These are phyloP conservation scores for Periconia sp. DNA, from an alignment of 2,329 filamentous ascomycete genomes.

Conservation along the genomic window DNA sequence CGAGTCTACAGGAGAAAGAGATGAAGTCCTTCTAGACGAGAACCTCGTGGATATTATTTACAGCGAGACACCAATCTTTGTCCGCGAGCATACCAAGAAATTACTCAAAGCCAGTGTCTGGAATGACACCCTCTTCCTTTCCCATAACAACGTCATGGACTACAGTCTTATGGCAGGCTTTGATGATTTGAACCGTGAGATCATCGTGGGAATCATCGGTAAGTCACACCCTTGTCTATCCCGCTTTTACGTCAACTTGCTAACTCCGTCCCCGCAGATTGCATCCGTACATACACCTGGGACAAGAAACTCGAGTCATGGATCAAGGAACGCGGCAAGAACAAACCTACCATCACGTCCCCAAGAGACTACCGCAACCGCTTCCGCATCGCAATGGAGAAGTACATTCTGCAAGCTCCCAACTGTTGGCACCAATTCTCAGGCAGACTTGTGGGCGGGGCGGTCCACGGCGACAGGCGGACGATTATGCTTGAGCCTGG, in stretches of 20 bases:
- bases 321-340: conserved; percentile 96
- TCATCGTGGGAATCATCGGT: conserved; percentile 91
- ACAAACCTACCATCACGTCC: conserved; percentile 91
- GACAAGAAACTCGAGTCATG: conserved; percentile 99
- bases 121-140: conserved; percentile 96
- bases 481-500: conserved; percentile 14
- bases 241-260: background rate
- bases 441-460: conserved; percentile 25
- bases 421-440: conserved; percentile 77
- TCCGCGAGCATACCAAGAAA: conserved; percentile 94
- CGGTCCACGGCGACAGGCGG: conserved; percentile 6
- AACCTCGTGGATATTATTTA: conserved; percentile 99
- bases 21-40: conserved; percentile 95
- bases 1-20: conserved; percentile 90
- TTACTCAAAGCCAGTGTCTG: conserved; percentile 89
- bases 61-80: conserved; percentile 86
- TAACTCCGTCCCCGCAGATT: conserved; percentile 61
- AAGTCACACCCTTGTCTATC: conserved; percentile 12
- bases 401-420: conserved; percentile 78
- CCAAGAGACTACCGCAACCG: conserved; percentile 97
- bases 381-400: conserved; percentile 95
- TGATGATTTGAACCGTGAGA: conserved; percentile 85
- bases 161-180: conserved; percentile 99
- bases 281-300: conserved; percentile 98
- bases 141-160: conserved; percentile 97